Evolutionary conservation across 495 filamentous ascomycete species (phyloP), one percentile per base, ranked within the genome.

Genomic region (Penicillium samsonianum): DNA sequence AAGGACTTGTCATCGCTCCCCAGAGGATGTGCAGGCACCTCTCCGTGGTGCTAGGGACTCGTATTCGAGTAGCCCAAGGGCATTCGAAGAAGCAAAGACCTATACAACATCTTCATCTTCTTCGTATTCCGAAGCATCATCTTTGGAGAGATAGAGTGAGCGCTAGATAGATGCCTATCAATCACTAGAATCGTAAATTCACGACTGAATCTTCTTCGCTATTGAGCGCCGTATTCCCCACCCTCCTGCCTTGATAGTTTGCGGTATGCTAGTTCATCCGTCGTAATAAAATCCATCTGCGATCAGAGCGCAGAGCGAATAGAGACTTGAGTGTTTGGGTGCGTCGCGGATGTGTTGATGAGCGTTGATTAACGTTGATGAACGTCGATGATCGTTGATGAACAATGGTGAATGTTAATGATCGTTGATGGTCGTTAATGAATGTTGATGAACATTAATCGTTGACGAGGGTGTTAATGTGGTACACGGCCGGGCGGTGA

Each of bases 31-130:
- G 46, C 46, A 49, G 46, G 26, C 26, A 45, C 40, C 40, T 45
- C 41, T 45, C 25, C 41, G 51, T 35, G 30, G 42, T 55, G 42
- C 26, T 37, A 28, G 30, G 42, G 30, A 46, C 41, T 6, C 46
- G 41, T 55, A 55, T 55, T 55, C 41, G 22, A 55, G 41, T 55
- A 25, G n/a, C 38, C 38, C 42, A 6, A 28, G 4, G 6, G 26
- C 6, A 28, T 5, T 28, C 26, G 26, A 28, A 28, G 26, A 28
- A 28, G 26, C 26, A 28, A 28, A 28, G 26, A 28, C 7, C 26
- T 28, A 5, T 5, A 5, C 26, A 28, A 5, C 26, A 28, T 28
- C 26, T 28, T 28, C 2, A 35, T 37, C 7, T 50, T 1, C n/a
- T 38, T 50, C 19, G n/a, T 50, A 38, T 50, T 37, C 3, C 31